phyloP scores from a whole-genome alignment of 1,284 basidiomycete genomes.

The Puccinia coronata region DNA sequence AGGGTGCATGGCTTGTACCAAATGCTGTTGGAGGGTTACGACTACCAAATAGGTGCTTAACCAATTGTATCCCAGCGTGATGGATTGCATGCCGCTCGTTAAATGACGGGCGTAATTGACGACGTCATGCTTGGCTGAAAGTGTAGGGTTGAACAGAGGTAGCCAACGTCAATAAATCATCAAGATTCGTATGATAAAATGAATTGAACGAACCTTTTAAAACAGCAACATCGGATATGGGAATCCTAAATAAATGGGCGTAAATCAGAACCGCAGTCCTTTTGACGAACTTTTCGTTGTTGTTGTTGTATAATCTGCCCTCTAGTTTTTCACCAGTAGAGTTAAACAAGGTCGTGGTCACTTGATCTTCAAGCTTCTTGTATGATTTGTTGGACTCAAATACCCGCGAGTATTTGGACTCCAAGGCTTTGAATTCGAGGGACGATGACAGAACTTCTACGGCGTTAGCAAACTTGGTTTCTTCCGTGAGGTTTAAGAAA shows the following conservation, averaged over 20 bases:
- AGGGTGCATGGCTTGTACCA: constrained; percentile 81
- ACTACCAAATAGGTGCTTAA: constrained; percentile 75
- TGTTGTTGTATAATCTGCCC: constrained; percentile 50
- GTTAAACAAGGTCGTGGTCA: constrained; percentile 61
- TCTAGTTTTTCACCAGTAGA: constrained; percentile 52
- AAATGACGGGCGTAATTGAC: constrained; percentile 57
- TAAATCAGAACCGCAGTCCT: constrained; percentile 76
- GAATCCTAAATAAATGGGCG: constrained; percentile 78
- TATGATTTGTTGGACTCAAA: constrained; percentile 53
- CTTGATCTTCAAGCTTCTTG: constrained; percentile 60
- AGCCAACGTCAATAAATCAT: constrained; percentile 59
- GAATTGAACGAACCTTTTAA: constrained; percentile 65
- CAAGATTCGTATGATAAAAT: constrained; percentile 12
- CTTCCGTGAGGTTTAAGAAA: constrained; percentile 83
- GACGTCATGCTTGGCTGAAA: constrained; percentile 54
- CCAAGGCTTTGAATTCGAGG: constrained; percentile 67
- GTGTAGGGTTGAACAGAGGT: neutral
- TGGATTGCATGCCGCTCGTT: constrained; percentile 77
- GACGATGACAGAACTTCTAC: constrained; percentile 74
- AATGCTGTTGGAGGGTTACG: constrained; percentile 79
- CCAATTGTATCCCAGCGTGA: constrained; percentile 86
- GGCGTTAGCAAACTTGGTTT: constrained; percentile 73
- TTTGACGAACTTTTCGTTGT: constrained; percentile 56
- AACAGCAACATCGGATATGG: constrained; percentile 66
- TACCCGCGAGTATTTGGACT: constrained; percentile 59